Percentiles rank a stretch among this genome's conserved stretches.
These are phyloP conservation scores for Tuber brumale DNA, from an alignment of 495 filamentous ascomycete species.

Conservation along the genomic window DNA sequence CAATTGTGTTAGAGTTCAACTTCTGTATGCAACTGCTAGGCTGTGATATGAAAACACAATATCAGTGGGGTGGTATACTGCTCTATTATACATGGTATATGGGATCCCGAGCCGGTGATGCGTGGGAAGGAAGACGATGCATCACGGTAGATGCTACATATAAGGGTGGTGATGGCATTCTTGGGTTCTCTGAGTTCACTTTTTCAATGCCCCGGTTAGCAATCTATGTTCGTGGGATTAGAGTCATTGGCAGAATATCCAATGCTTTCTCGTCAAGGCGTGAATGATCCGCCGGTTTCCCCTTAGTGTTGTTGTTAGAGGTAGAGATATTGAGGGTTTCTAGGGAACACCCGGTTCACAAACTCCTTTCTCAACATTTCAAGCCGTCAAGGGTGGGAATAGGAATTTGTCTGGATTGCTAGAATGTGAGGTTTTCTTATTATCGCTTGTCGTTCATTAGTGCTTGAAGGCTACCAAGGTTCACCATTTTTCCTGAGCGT, in stretches of 20 bases:
- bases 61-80: not conserved
- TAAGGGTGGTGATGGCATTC: not conserved
- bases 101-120: not conserved
- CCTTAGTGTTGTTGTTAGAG: not conserved
- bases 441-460: not conserved
- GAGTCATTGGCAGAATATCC: not conserved
- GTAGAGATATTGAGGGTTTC: not conserved
- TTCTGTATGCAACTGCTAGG: not conserved
- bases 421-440: not conserved
- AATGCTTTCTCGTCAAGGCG: not conserved
- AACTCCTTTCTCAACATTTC: not conserved
- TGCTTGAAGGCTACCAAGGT: not conserved
- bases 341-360: not conserved
- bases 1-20: not conserved
- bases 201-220: not conserved
- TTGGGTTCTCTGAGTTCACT: not conserved
- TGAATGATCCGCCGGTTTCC: not conserved
- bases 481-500: not conserved
- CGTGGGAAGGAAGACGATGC: not conserved
- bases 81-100: not conserved
- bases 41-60: not conserved
- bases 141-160: not conserved
- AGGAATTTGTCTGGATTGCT: not conserved
- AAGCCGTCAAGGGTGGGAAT: not conserved
- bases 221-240: not conserved